Evolutionary conservation across 1,284 basidiomycete species (phyloP).

Genomic region (Austropuccinia psidii): DNA sequence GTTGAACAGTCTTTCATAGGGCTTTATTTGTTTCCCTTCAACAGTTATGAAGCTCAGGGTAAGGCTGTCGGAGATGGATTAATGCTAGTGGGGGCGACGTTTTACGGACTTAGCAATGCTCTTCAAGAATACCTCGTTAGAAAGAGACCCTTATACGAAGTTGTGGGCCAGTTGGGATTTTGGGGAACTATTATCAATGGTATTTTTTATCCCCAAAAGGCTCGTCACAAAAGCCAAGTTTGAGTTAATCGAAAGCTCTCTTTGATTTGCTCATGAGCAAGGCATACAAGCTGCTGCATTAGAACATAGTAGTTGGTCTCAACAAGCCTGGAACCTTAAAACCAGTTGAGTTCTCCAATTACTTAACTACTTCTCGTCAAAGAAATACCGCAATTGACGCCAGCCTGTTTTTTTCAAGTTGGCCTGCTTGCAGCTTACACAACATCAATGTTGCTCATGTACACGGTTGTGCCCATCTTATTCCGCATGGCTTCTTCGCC

Average conservation of each 20-base stretch:
- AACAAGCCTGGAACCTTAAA: conserved; percentile 61
- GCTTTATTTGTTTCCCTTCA: neutral
- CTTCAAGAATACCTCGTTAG: conserved; percentile 79
- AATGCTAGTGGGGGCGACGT: conserved; percentile 71
- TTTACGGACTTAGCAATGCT: conserved; percentile 77
- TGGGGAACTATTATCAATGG: conserved; percentile 71
- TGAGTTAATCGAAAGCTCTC: neutral
- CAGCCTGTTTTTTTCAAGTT: conserved; percentile 49
- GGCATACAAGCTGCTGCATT: conserved; percentile 60
- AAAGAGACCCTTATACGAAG: conserved; percentile 66
- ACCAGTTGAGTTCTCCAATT: conserved; percentile 62
- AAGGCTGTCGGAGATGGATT: conserved; percentile 72
- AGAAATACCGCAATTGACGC: too few relatives aligned
- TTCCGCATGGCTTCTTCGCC: conserved; percentile 53
- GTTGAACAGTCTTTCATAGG: conserved; percentile 45
- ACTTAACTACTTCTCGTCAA: too few relatives aligned
- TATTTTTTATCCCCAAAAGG: neutral
- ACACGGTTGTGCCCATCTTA: conserved; percentile 71
- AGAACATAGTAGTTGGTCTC: conserved; percentile 61
- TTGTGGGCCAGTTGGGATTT: conserved; percentile 70
- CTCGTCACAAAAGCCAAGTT: neutral
- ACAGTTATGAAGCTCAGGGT: conserved; percentile 44
- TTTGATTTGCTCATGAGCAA: too few relatives aligned
- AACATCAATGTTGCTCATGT: conserved; percentile 62
- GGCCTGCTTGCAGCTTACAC: conserved; percentile 69